phyloP scores from a whole-genome alignment of 257 asterid genomes.

The Catharanthus roseus region DNA sequence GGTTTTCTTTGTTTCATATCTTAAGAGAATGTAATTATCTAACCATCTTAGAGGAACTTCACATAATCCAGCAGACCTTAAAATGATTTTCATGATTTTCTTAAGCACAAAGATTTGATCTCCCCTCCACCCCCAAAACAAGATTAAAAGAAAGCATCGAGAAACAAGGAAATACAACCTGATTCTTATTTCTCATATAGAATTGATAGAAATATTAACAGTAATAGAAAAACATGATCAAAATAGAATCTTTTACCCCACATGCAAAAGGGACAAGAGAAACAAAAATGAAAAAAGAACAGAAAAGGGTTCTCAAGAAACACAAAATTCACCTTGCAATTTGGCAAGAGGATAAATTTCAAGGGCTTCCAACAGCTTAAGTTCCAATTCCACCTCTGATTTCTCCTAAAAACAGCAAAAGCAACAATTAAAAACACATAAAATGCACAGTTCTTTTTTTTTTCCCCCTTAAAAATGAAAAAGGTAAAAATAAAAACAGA shows the following conservation, averaged over 20 bases:
- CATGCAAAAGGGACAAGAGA: background rate
- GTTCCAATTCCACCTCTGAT: slow-evolving; percentile 88
- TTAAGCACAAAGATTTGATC: background rate
- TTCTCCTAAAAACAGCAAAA: slow-evolving; percentile 43
- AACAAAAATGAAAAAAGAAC: background rate
- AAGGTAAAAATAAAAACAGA: background rate
- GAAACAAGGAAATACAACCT: background rate
- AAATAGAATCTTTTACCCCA: background rate
- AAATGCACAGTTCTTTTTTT: background rate
- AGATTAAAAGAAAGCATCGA: too few relatives aligned
- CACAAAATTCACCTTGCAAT: slow-evolving; percentile 47
- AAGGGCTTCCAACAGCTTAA: slow-evolving; percentile 75
- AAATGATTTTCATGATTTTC: too few relatives aligned
- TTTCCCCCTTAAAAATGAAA: background rate
- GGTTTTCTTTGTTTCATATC: background rate
- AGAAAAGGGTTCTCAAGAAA: background rate
- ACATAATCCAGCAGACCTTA: background rate
- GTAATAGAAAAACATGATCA: background rate
- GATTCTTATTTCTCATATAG: background rate
- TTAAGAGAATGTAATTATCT: background rate
- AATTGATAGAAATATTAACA: background rate
- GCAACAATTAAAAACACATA: background rate
- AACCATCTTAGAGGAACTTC: background rate
- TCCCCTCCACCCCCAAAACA: too few relatives aligned
- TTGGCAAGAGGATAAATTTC: slow-evolving; percentile 90